These are phyloP conservation scores for Plectosphaerella sp. DNA, from an alignment of 2,329 filamentous ascomycete genomes.

Conservation along the genomic window DNA sequence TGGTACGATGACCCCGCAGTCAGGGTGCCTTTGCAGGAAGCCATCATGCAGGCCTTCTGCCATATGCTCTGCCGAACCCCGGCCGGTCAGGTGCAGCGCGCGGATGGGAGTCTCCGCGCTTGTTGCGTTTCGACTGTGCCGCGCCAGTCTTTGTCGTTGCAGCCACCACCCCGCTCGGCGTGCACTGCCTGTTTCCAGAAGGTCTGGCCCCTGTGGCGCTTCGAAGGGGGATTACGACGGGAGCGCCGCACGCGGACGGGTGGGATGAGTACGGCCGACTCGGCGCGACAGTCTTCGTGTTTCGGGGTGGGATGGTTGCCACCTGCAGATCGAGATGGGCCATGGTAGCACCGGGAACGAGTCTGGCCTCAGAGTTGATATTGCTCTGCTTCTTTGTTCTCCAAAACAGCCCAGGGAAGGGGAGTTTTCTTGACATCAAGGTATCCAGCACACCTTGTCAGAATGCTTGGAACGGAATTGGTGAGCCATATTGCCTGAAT, in stretches of 20 bases:
- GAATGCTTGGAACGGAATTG: too few species aligned
- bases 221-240: not conserved
- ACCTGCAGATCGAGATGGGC: too few species aligned
- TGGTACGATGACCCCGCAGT: not conserved
- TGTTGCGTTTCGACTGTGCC: not conserved
- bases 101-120: not conserved
- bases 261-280: constrained; percentile 2
- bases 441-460: too few species aligned
- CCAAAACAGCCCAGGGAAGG: too few species aligned
- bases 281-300: not conserved
- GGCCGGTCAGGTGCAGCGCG: not conserved
- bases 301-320: not conserved
- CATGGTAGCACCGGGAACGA: too few species aligned
- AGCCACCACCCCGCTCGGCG: too few species aligned
- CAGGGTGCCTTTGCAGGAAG: not conserved
- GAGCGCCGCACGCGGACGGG: not conserved
- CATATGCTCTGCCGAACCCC: not conserved
- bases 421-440: too few species aligned
- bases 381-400: too few species aligned
- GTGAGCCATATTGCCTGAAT: too few species aligned
- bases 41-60: not conserved
- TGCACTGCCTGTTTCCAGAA: not conserved
- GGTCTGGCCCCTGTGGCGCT: not conserved
- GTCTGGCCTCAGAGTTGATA: too few species aligned
- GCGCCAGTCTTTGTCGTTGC: too few species aligned